Evolutionary conservation across 306 rosid species (phyloP).

Genomic region (Glycine tomentella): DNA sequence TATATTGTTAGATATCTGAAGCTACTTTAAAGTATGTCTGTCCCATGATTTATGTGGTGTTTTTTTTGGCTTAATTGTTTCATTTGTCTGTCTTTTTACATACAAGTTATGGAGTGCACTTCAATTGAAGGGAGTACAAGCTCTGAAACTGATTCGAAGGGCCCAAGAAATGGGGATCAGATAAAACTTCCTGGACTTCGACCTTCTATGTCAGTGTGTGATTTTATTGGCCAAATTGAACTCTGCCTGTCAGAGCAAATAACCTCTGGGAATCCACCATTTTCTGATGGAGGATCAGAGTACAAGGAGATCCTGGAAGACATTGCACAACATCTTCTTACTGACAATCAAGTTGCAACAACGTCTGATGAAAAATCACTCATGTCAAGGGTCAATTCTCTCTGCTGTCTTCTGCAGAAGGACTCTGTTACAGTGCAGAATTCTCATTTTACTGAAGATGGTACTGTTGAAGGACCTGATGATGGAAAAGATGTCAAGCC

Average conservation of each 20-base stretch:
- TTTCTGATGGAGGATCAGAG: constrained; percentile 60
- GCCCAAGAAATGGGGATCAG: constrained; percentile 67
- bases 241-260: constrained; percentile 77
- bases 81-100: constrained; percentile 29
- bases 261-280: constrained; percentile 59
- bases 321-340: constrained; percentile 74
- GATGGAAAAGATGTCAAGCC: constrained; percentile 52
- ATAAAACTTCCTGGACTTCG: constrained; percentile 71
- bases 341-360: constrained; percentile 70
- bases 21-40: not conserved
- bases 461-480: constrained; percentile 44
- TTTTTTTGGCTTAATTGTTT: constrained; percentile 33
- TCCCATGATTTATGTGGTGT: not conserved
- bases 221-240: constrained; percentile 79
- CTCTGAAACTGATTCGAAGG: constrained; percentile 70
- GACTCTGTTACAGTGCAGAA: constrained; percentile 58
- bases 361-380: constrained; percentile 81
- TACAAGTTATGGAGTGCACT: constrained; percentile 56
- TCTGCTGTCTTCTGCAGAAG: constrained; percentile 84
- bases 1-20: not conserved
- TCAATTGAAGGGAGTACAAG: constrained; percentile 66
- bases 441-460: constrained; percentile 43
- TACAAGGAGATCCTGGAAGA: constrained; percentile 65
- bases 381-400: constrained; percentile 88
- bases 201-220: constrained; percentile 79